These are phyloP conservation scores for barley (Hordeum vulgare) DNA, from an alignment of 176 grass and related monocot genomes.

Conservation along the genomic window MorexV3_pseudomolecules_assembly NC_058519.1:36170997-36171496, in stretches of 20 bases:
- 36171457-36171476: background rate
- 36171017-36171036: too few relatives aligned
- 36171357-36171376: background rate
- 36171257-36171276: slow-evolving; percentile 8
- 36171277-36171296: background rate
- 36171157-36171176: background rate
- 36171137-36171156: background rate
- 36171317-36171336: background rate
- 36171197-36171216: background rate
- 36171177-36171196: background rate
- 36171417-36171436: slow-evolving; percentile 20
- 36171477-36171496: background rate
- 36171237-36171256: slow-evolving; percentile 21
- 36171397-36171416: background rate
- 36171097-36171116: background rate
- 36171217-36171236: background rate
- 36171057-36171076: background rate
- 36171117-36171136: background rate
- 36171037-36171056: background rate
- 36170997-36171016: too few relatives aligned
- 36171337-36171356: background rate
- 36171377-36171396: slow-evolving; percentile 7
- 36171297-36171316: too few relatives aligned
- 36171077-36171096: background rate
- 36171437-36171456: background rate